These are phyloP conservation scores for Cucurbita ficifolia DNA, from an alignment of 306 rosid genomes.

Conservation along the genomic window DNA sequence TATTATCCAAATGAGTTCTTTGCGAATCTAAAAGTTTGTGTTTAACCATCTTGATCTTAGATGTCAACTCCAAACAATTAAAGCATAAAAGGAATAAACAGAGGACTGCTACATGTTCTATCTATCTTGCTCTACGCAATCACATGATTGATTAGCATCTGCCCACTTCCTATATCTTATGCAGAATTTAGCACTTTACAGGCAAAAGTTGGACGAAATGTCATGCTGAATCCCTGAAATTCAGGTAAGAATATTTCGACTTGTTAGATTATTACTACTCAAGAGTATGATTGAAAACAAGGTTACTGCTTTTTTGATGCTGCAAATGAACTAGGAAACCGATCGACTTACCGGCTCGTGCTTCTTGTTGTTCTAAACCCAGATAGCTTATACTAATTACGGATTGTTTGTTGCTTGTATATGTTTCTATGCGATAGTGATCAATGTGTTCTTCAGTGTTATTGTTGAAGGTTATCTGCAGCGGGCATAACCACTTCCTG, in stretches of 20 bases:
- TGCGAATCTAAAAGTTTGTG: background rate
- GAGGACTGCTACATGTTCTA: background rate
- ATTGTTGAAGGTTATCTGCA: background rate
- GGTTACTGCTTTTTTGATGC: background rate
- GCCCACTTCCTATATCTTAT: constrained; percentile 2
- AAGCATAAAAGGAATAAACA: background rate
- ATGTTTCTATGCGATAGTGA: background rate
- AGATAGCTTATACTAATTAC: background rate
- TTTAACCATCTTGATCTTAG: background rate
- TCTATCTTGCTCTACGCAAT: background rate
- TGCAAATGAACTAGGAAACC: background rate
- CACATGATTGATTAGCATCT: background rate
- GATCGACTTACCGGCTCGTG: background rate
- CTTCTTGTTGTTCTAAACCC: background rate
- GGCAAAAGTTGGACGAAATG: constrained; percentile 47
- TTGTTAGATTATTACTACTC: background rate
- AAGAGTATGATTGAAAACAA: background rate
- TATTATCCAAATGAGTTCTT: background rate
- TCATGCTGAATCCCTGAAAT: constrained; percentile 6
- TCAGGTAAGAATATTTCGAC: background rate
- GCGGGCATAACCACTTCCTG: background rate
- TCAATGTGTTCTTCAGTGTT: background rate
- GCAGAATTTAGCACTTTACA: constrained; percentile 48
- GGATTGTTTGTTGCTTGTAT: background rate
- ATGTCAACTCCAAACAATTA: background rate